These are phyloP conservation scores for Globisporangium cederbergense DNA, from an alignment of 352 stramenopile species.

Conservation along the genomic window DNA sequence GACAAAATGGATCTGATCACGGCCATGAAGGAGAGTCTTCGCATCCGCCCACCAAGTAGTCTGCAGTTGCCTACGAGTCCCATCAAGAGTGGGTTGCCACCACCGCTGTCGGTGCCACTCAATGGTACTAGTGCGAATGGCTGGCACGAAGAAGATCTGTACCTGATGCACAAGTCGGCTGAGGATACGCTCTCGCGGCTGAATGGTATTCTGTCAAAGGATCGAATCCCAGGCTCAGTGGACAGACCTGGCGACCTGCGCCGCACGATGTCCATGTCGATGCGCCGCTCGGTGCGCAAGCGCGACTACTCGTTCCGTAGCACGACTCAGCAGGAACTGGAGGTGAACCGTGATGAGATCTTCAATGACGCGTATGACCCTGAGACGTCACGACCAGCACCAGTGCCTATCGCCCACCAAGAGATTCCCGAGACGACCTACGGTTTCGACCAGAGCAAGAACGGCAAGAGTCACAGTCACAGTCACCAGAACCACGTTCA, in stretches of 20 bases:
- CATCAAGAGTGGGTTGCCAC: conserved; percentile 29
- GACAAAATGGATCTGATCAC: conserved; percentile 14
- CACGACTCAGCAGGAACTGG: conserved; percentile 26
- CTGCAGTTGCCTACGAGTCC: conserved; percentile 38
- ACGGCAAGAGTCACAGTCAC: neutral
- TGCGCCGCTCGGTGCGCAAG: conserved; percentile 47
- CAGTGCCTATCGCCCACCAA: neutral
- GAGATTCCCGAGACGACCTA: conserved; percentile 16
- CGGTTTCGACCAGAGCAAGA: conserved; percentile 10
- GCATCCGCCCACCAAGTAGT: conserved; percentile 3
- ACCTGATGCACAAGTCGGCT: conserved; percentile 53
- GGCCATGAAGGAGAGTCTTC: conserved; percentile 14
- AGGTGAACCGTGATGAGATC: conserved; percentile 66
- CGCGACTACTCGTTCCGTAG: conserved; percentile 56
- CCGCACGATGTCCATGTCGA: conserved; percentile 53
- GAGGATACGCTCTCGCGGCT: conserved; percentile 62
- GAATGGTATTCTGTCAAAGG: conserved; percentile 56
- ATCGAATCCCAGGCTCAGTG: conserved; percentile 22
- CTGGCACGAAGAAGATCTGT: conserved; percentile 53
- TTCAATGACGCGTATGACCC: conserved; percentile 27
- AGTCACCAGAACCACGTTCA: neutral
- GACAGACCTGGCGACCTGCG: conserved; percentile 17
- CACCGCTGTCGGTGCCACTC: conserved; percentile 21
- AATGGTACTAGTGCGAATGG: conserved; percentile 10
- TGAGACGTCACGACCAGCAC: neutral